Conservation (phyloP, 2,329 filamentous ascomycete genomes). For the Epicoccum sorghinum region DNA sequence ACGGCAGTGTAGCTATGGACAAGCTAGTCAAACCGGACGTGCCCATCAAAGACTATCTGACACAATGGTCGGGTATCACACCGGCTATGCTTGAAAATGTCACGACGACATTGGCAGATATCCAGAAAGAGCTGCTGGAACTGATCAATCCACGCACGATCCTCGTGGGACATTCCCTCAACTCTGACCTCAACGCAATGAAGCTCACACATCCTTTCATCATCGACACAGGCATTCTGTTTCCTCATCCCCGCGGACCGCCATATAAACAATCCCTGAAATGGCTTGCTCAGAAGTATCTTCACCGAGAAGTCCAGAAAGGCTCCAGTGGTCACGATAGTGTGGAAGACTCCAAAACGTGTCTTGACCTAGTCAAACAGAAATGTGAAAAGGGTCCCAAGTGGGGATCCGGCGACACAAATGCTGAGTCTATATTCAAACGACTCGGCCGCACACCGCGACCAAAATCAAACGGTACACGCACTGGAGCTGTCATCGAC, state of each 20-base stretch:
- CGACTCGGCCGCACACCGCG: conserved; percentile 68
- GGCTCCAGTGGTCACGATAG: conserved; percentile 83
- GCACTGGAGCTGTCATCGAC: conserved; percentile 77
- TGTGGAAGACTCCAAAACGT: conserved; percentile 88
- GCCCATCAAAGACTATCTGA: conserved; percentile 92
- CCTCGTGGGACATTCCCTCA: conserved; percentile 79
- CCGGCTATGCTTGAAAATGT: conserved; percentile 80
- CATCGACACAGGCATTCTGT: conserved; percentile 88
- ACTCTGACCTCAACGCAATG: conserved; percentile 83
- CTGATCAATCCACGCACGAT: conserved; percentile 76
- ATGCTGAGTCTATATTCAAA: conserved; percentile 87
- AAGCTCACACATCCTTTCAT: conserved; percentile 90
- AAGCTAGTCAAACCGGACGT: conserved; percentile 89
- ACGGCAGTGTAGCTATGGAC: conserved; percentile 80
- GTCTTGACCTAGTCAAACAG: conserved; percentile 89
- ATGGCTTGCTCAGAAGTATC: conserved; percentile 84
- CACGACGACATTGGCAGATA: conserved; percentile 81
- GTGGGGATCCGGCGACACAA: conserved; percentile 82
- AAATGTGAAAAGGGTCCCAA: conserved; percentile 91
- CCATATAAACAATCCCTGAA: conserved; percentile 91
- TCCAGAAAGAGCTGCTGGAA: conserved; percentile 76
- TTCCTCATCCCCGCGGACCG: conserved; percentile 86
- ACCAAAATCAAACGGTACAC: conserved; percentile 43
- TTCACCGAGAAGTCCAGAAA: conserved; percentile 87
- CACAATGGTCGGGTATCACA: conserved; percentile 88